These are phyloP conservation scores for Chrysanthemum makinoi DNA, from an alignment of 129 eudicot species.

Conservation along the genomic window DNA sequence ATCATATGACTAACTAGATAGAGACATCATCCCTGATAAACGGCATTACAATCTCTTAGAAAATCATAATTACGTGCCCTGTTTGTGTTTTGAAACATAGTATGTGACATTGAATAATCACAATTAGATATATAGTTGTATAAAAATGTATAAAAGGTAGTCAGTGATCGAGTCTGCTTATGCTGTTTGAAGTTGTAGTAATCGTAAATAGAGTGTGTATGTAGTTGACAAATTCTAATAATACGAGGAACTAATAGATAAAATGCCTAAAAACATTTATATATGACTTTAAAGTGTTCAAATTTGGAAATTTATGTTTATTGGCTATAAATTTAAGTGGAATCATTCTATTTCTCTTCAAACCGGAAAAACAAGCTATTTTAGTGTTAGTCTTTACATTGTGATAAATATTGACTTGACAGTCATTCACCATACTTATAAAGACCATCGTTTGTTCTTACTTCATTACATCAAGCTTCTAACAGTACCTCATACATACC, in stretches of 20 bases:
- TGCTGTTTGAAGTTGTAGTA: too few relatives aligned
- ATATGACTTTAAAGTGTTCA: too few relatives aligned
- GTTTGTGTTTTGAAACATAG: background rate
- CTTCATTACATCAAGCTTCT: constrained; percentile 14
- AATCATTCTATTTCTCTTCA: too few relatives aligned
- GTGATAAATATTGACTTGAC: too few relatives aligned
- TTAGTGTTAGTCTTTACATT: too few relatives aligned
- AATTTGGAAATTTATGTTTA: too few relatives aligned
- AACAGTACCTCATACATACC: background rate
- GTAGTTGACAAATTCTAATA: too few relatives aligned
- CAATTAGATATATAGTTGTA: background rate
- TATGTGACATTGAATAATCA: background rate
- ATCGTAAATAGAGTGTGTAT: too few relatives aligned
- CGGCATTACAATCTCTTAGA: constrained; percentile 4
- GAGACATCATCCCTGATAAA: constrained; percentile 4
- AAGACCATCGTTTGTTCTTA: constrained; percentile 3
- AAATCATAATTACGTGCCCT: background rate
- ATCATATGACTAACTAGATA: constrained; percentile 19
- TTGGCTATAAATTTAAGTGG: too few relatives aligned
- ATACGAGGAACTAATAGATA: too few relatives aligned
- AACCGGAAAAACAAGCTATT: too few relatives aligned
- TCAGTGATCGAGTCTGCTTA: background rate
- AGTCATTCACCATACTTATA: background rate
- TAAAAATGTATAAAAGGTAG: background rate
- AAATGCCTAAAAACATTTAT: too few relatives aligned